A percentile compares a stretch with the other conserved stretches of the same genome.
These are phyloP conservation scores for Colletotrichum eremochloae DNA, from an alignment of 2,329 filamentous ascomycete genomes.

Conservation along the genomic window DNA sequence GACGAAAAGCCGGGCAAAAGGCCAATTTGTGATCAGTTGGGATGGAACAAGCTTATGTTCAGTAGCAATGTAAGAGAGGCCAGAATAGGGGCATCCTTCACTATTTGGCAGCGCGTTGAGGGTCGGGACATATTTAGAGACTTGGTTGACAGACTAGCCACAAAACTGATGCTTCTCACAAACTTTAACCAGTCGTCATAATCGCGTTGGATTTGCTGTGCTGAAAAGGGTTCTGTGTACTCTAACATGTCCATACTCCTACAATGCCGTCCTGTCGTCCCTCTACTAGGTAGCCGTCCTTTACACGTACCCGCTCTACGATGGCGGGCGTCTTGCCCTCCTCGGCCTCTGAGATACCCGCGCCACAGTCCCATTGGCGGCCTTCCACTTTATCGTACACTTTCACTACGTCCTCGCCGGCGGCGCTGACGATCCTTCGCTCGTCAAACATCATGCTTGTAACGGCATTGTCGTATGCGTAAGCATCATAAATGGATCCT, in stretches of 20 bases:
- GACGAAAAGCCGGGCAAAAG: conserved; percentile 10
- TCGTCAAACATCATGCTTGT: conserved; percentile 98
- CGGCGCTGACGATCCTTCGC: conserved; percentile 89
- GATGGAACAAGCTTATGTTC: too few relatives aligned
- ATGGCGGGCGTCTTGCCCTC: conserved; percentile 74
- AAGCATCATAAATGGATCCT: conserved; percentile 94
- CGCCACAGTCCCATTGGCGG: conserved; percentile 95
- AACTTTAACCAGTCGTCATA: conserved; percentile 5
- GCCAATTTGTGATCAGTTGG: not conserved
- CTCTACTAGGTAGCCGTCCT: conserved; percentile 94
- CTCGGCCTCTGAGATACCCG: conserved; percentile 79
- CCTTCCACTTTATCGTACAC: conserved; percentile 98
- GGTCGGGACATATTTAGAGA: not conserved
- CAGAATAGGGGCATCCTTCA: too few relatives aligned
- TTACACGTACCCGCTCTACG: conserved; percentile 89
- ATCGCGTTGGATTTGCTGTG: conserved; percentile 37
- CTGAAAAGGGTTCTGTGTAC: conserved; percentile 36
- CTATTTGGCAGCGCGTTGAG: not conserved
- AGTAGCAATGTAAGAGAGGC: not conserved
- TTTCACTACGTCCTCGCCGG: conserved; percentile 94
- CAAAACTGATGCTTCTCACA: not conserved
- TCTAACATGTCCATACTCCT: conserved; percentile 86
- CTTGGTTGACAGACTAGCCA: not conserved
- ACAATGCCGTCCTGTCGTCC: conserved; percentile 89
- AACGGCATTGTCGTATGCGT: conserved; percentile 91